Base-by-base conservation (phyloP, 345 rosid species). In the Turritis glabra region DNA sequence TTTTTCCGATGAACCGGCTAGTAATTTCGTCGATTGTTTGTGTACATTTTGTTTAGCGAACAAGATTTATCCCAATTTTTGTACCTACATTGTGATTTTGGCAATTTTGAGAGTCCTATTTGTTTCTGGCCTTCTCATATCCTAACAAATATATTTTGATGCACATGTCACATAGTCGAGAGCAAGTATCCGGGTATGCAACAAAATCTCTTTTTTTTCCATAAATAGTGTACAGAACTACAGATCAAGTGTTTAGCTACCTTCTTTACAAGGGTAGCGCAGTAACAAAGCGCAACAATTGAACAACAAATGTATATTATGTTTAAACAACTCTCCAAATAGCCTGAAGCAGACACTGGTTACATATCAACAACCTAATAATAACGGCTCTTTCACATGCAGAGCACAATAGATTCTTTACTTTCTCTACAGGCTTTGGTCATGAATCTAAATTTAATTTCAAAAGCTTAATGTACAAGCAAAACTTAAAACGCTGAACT, bases 71-170 rank as follows among this genome's bases (percentile, higher is more conserved):
- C 33, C 35, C 13, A 51, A 37, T 52, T 53, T 23, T n/a, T 67
- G 72, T 3, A 51, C 35, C 58, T 32, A 50, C 33, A 35, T 48
- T 23, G 60, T 51, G 23, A 51, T 67, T 22, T 51, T 53, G 72
- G 62, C 72, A 68, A 54, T 68, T 53, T 53, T 68, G 72, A 68
- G 72, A 68, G 33, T 17, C 35, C 40, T 54, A 38, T 66, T 22
- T 38, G 21, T 60, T 60, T 38, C 19, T 13, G 19, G 48, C 32
- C 65, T 52, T 25, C 46, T 14, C 62, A 8, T 32, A 17, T 32
- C 2, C 26, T 12, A 35, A 35, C 27, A 59, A 12, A 18, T 30
- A 8, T 59, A 58, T 17, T 18, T 35, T 9, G 27, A 33, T 19
- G 40, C 25, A 11, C 11, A 53, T 27, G 40, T n/a, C 21, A 30